phyloP scores from a whole-genome alignment of 208 protist genomes.

The Phytomonas serpens region DNA sequence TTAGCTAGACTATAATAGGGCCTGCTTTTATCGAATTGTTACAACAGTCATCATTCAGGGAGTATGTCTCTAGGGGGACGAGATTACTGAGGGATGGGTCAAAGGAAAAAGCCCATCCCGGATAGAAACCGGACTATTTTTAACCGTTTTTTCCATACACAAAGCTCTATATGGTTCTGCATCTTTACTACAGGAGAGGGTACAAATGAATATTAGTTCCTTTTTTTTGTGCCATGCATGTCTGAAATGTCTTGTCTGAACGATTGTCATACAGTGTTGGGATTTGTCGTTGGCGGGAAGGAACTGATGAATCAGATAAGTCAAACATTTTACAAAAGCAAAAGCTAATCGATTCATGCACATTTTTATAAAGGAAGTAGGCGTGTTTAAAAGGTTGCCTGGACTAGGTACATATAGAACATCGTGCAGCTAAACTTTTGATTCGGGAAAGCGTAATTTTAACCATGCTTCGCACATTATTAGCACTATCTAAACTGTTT shows the following conservation, averaged over 20 bases:
- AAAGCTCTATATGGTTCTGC: conserved; percentile 53
- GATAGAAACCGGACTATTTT: conserved; percentile 83
- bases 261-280: conserved; percentile 93
- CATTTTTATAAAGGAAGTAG: conserved; percentile 51
- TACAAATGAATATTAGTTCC: conserved; percentile 91
- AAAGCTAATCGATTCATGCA: conserved; percentile 36
- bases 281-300: conserved; percentile 69
- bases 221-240: conserved; percentile 62
- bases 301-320: conserved; percentile 46
- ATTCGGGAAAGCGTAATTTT: background rate
- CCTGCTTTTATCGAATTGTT: conserved; percentile 95
- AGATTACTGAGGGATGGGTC: conserved; percentile 84
- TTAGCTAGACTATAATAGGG: conserved; percentile 89
- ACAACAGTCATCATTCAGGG: conserved; percentile 93
- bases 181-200: conserved; percentile 79
- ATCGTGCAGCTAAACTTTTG: background rate
- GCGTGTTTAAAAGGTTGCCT: conserved; percentile 15
- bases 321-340: conserved; percentile 25
- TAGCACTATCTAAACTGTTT: background rate
- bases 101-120: conserved; percentile 81
- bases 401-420: background rate
- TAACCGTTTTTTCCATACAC: conserved; percentile 51
- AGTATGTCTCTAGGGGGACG: conserved; percentile 88
- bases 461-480: background rate
- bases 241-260: conserved; percentile 70